Conservation (phyloP, 1,139 yeast genomes). For the Sugiyamaella grinbergsii region DNA sequence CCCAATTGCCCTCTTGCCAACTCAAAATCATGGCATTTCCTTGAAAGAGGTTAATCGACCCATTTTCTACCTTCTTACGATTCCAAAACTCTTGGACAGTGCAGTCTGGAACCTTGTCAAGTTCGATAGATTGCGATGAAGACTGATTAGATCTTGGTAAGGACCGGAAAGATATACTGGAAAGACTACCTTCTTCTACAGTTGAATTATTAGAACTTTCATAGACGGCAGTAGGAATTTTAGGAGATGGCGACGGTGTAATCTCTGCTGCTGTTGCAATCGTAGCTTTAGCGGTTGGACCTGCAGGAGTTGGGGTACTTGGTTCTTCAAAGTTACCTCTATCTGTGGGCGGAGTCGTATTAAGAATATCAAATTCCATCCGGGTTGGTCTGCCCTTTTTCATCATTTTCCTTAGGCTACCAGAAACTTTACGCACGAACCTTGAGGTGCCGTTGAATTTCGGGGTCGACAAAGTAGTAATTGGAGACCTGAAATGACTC, state of each 20-base stretch:
- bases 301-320: not conserved
- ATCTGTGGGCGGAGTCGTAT: conserved; percentile 22
- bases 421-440: conserved; percentile 28
- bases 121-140: conserved; percentile 12
- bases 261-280: not conserved
- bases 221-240: conserved; percentile 19
- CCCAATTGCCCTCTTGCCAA: conserved; percentile 32
- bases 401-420: conserved; percentile 26
- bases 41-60: conserved; percentile 24
- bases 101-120: conserved; percentile 17
- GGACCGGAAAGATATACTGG: conserved; percentile 22
- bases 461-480: conserved; percentile 3
- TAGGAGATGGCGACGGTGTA: conserved; percentile 2
- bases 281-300: not conserved
- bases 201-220: conserved; percentile 23
- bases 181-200: conserved; percentile 19
- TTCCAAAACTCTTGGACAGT: conserved; percentile 21
- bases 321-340: conserved; percentile 1
- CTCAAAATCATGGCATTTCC: conserved; percentile 30
- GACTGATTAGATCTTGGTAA: conserved; percentile 21
- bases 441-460: conserved; percentile 18
- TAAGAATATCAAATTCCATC: conserved; percentile 23
- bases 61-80: conserved; percentile 14
- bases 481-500: conserved; percentile 1
- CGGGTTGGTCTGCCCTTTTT: conserved; percentile 22